phyloP scores from a whole-genome alignment of 78 protist genomes.

The Paulinella micropora region DNA sequence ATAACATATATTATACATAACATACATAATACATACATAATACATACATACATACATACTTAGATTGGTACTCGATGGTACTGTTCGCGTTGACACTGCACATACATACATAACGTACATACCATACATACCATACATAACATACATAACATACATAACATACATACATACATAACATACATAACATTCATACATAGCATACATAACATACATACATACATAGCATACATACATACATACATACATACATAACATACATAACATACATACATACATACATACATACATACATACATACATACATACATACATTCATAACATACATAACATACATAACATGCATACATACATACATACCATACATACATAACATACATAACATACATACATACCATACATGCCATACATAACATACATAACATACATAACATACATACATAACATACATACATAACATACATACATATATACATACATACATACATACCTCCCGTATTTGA shows the following conservation, averaged over 20 bases:
- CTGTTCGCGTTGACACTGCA: no score
- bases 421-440: neutral
- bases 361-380: neutral
- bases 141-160: no score
- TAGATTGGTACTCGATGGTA: no score
- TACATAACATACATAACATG: neutral
- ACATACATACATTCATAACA: neutral
- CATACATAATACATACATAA: no score
- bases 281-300: neutral
- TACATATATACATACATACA: neutral
- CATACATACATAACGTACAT: no score
- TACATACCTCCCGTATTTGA: no score
- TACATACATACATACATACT: no score
- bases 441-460: neutral
- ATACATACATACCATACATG: neutral
- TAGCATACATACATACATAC: neutral
- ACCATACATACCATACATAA: no score
- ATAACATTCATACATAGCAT: no score
- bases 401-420: neutral
- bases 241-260: neutral
- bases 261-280: neutral
- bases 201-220: no score
- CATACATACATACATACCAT: neutral
- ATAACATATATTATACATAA: no score
- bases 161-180: no score